A percentile compares a stretch with the other conserved stretches of the same genome.
phyloP scores from a whole-genome alignment of 208 protist species.

The Leptomonas pyrrhocoris region DNA sequence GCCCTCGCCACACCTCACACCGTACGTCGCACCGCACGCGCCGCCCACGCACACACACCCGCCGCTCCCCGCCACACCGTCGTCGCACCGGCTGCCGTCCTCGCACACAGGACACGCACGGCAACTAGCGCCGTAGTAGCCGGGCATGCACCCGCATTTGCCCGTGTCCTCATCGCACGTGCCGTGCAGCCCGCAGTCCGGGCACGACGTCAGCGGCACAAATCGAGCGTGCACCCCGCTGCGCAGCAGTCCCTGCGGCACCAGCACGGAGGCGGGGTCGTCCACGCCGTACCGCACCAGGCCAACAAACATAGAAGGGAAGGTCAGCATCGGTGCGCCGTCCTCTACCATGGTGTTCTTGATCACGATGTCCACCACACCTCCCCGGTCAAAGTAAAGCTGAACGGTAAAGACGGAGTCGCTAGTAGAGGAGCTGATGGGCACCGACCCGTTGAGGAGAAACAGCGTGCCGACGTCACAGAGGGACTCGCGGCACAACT shows the following conservation, averaged over 20 bases:
- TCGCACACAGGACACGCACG: constrained; percentile 28
- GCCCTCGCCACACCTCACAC: neutral
- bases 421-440: neutral
- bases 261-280: constrained; percentile 33
- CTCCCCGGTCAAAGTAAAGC: constrained; percentile 1
- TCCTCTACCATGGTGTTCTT: neutral
- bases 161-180: constrained; percentile 30
- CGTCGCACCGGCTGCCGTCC: constrained; percentile 35
- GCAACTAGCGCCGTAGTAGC: constrained; percentile 35
- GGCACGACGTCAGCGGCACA: constrained; percentile 9
- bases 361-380: constrained; percentile 16
- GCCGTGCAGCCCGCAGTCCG: constrained; percentile 31
- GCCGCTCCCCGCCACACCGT: constrained; percentile 14
- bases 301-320: constrained; percentile 35
- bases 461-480: neutral
- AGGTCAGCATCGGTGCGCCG: constrained; percentile 20
- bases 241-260: constrained; percentile 24
- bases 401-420: constrained; percentile 3
- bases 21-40: constrained; percentile 11
- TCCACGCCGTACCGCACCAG: constrained; percentile 39
- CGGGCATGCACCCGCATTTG: constrained; percentile 31
- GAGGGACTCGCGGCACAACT: neutral
- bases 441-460: neutral
- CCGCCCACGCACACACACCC: constrained; percentile 8
- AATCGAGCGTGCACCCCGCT: constrained; percentile 21